Conservation (phyloP, 116 monocot species). For the Papilionanthe hybrid region DNA sequence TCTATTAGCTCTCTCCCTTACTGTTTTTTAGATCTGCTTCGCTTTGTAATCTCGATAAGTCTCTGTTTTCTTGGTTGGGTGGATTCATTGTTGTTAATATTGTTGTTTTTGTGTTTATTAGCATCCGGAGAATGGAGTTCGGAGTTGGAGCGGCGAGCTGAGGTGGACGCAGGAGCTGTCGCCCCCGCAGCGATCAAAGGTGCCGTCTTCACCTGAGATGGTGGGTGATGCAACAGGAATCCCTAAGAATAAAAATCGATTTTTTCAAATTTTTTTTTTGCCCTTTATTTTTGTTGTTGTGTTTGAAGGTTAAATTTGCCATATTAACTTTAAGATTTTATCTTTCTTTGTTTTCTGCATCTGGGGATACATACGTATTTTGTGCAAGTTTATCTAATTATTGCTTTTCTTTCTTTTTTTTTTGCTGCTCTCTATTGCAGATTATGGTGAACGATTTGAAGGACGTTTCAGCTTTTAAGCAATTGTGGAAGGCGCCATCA, state of each 20-base stretch:
- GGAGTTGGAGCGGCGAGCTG: conserved; percentile 33
- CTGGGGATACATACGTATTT: neutral
- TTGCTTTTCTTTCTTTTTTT: neutral
- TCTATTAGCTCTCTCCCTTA: neutral
- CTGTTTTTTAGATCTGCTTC: neutral
- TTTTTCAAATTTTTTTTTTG: no score
- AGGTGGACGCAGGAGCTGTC: conserved; percentile 59
- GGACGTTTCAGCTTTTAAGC: conserved; percentile 29
- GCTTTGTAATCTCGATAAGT: neutral
- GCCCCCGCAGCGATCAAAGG: conserved; percentile 33
- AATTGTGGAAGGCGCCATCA: conserved; percentile 67
- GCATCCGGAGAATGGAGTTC: conserved; percentile 32
- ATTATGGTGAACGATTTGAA: conserved; percentile 43
- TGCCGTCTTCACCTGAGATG: conserved; percentile 24
- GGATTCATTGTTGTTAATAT: neutral
- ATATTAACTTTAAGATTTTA: conserved; percentile 10
- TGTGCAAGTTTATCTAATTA: neutral
- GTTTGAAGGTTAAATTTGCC: neutral
- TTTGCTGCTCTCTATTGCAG: conserved; percentile 28
- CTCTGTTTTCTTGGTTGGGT: neutral
- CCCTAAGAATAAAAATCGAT: neutral
- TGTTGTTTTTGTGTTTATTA: neutral
- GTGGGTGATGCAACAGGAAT: conserved; percentile 34
- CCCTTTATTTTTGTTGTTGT: no score
- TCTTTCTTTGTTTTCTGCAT: conserved; percentile 35